Conservation (phyloP, 176 grass and related monocot species). For the Aegilops tauschii region DNA sequence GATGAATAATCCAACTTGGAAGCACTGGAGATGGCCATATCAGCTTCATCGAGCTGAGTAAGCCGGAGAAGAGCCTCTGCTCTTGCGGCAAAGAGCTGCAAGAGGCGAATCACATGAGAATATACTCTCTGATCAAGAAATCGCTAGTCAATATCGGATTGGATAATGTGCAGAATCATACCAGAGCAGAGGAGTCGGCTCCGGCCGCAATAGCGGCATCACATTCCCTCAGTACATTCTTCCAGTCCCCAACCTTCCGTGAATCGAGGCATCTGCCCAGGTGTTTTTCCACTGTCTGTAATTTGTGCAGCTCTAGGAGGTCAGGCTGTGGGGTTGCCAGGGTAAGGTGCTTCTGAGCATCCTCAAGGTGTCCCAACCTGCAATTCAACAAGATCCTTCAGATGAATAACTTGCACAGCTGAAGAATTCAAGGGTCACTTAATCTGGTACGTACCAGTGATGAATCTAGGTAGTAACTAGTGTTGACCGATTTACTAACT, state of each 20-base stretch:
- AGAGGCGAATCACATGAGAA: slow-evolving; percentile 20
- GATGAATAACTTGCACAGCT: slow-evolving; percentile 16
- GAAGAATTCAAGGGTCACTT: slow-evolving; percentile 3
- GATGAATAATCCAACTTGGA: slow-evolving; percentile 72
- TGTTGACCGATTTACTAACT: background rate
- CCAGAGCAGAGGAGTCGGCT: slow-evolving; percentile 82
- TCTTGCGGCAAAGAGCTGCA: slow-evolving; percentile 80
- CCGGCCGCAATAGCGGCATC: slow-evolving; percentile 81
- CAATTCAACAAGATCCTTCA: slow-evolving; percentile 18
- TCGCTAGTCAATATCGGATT: background rate
- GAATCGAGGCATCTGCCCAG: slow-evolving; percentile 75
- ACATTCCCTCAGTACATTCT: slow-evolving; percentile 62
- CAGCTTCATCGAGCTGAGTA: slow-evolving; percentile 74
- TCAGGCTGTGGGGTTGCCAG: slow-evolving; percentile 64
- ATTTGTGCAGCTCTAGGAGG: slow-evolving; percentile 71
- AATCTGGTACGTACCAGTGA: background rate
- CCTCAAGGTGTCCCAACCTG: slow-evolving; percentile 83
- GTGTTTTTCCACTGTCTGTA: slow-evolving; percentile 86
- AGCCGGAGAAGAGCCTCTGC: slow-evolving; percentile 78
- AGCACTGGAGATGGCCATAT: slow-evolving; percentile 69
- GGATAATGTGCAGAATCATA: slow-evolving; percentile 24
- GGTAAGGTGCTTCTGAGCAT: slow-evolving; percentile 82
- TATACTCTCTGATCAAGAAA: background rate
- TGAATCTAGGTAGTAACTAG: background rate
- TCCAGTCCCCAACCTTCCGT: slow-evolving; percentile 76